Conservation (phyloP, 345 rosid genomes). For the Corchorus olitorius region DNA sequence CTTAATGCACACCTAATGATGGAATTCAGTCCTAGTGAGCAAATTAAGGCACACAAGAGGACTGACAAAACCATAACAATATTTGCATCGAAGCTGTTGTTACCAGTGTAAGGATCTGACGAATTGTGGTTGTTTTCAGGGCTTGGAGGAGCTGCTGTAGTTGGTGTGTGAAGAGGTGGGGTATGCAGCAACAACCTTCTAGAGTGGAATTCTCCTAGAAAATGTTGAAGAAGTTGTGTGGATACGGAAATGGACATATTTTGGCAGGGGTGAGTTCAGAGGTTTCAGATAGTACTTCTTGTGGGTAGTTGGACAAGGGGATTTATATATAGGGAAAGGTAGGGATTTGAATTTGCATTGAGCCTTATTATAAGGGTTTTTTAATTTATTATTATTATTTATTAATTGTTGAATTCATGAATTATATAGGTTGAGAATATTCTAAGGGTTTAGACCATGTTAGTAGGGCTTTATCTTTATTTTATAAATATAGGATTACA, state of each 20-base stretch:
- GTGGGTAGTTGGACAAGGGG: slow-evolving; percentile 26
- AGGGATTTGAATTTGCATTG: slow-evolving; percentile 19
- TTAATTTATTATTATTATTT: background rate
- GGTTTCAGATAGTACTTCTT: slow-evolving; percentile 14
- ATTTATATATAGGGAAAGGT: slow-evolving; percentile 35
- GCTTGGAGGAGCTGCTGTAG: slow-evolving; percentile 42
- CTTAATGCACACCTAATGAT: slow-evolving; percentile 70
- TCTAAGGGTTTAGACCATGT: slow-evolving; percentile 20
- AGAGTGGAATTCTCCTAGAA: slow-evolving; percentile 41
- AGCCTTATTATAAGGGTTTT: background rate
- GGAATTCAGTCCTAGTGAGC: slow-evolving; percentile 76
- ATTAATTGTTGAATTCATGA: slow-evolving; percentile 16
- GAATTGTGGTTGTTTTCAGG: slow-evolving; percentile 32
- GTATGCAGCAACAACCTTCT: slow-evolving; percentile 47
- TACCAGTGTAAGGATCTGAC: slow-evolving; percentile 31
- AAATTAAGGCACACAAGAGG: slow-evolving; percentile 78
- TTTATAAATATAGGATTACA: slow-evolving; percentile 4
- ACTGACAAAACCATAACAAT: slow-evolving; percentile 80
- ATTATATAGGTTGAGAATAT: slow-evolving; percentile 25
- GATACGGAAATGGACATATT: slow-evolving; percentile 37
- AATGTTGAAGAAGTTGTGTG: slow-evolving; percentile 26
- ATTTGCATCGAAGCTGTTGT: slow-evolving; percentile 66
- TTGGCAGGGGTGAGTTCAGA: background rate
- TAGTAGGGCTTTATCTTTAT: slow-evolving; percentile 8
- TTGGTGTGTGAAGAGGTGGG: slow-evolving; percentile 29